Evolutionary conservation across 192 early-diverging fungal species (phyloP).

Genomic region (Cladochytrium replicatum): DNA sequence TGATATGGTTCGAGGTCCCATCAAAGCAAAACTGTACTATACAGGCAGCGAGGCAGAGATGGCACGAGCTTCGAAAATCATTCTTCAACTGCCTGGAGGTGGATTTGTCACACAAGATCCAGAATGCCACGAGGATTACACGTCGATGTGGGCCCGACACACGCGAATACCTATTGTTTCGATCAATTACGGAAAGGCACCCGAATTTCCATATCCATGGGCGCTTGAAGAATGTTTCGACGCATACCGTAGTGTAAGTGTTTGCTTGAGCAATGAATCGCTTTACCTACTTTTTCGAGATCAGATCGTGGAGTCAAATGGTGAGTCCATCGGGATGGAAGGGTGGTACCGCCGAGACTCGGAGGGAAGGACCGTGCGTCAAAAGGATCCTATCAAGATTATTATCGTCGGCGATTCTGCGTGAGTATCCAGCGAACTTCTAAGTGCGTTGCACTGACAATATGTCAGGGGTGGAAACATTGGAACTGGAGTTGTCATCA

Average conservation of each 20-base stretch:
- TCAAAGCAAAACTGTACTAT: conserved; percentile 36
- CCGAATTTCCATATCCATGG: conserved; percentile 89
- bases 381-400: conserved; percentile 54
- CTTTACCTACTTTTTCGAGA: not conserved
- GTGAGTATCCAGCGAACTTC: conserved; percentile 37
- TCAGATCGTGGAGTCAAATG: conserved; percentile 61
- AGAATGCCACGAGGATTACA: conserved; percentile 73
- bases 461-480: conserved; percentile 76
- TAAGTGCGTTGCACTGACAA: conserved; percentile 6
- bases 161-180: conserved; percentile 64
- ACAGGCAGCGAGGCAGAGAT: conserved; percentile 24
- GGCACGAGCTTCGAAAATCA: conserved; percentile 13
- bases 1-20: conserved; percentile 9
- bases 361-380: conserved; percentile 5
- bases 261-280: not conserved
- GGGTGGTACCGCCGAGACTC: conserved; percentile 34
- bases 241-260: conserved; percentile 45
- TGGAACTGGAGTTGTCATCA: conserved; percentile 62
- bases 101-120: conserved; percentile 92
- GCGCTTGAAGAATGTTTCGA: conserved; percentile 87
- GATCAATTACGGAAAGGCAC: conserved; percentile 90
- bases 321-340: conserved; percentile 63
- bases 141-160: conserved; percentile 67
- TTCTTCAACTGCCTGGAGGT: conserved; percentile 54
- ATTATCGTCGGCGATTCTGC: conserved; percentile 85